Evolutionary conservation across 1,284 basidiomycete species (phyloP), one percentile per base, ranked within the genome.

Genomic region (Gastroboletus turbinatus): DNA sequence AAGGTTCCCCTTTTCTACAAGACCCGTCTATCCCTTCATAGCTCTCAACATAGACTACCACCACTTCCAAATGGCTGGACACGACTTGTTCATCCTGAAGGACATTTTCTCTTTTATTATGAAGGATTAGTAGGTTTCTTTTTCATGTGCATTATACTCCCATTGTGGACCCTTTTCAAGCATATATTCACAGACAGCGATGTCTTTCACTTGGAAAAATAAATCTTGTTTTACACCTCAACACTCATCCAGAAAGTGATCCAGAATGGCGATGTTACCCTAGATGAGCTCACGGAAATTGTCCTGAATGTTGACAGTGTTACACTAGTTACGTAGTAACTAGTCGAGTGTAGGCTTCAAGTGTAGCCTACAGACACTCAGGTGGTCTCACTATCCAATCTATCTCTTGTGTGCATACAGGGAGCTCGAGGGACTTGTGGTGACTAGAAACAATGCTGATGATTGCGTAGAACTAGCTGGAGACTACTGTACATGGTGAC

Each of bases 141-240:
- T 45, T 38, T 17, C 7, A 4, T 6, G 2, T 21, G n/a, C 17
- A 38, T 36, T 9, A 10, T 3, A n/a, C 14, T 7, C 14, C 27
- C 2, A 6, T 50, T n/a, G 4, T 39, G 4, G 3, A 60, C 45
- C 17, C 1, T 50, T 40, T 53, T 17, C 30, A 19, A 65, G 60
- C 63, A 44, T 39, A 39, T 67, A 46, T 63, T 60, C 32, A 67
- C 64, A 47, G 62, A 63, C 39, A 44, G n/a, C 27, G 32, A 65
- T 25, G 27, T 63, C 27, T 16, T 25, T 48, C 29, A 30, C 21
- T 7, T 1, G 3, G 23, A 7, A 27, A 40, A 50, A 13, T 1
- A 27, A 9, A 27, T 27, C 27, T 0, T 48, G 4, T 47, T 17
- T 25, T n/a, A 40, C 2, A 32, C 46, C 10, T n/a, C 17, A 1